Percentiles rank a stretch among this genome's conserved stretches.
Evolutionary conservation across 2,329 filamentous ascomycete species (phyloP).

Genomic region (Metarhizium album): DNA sequence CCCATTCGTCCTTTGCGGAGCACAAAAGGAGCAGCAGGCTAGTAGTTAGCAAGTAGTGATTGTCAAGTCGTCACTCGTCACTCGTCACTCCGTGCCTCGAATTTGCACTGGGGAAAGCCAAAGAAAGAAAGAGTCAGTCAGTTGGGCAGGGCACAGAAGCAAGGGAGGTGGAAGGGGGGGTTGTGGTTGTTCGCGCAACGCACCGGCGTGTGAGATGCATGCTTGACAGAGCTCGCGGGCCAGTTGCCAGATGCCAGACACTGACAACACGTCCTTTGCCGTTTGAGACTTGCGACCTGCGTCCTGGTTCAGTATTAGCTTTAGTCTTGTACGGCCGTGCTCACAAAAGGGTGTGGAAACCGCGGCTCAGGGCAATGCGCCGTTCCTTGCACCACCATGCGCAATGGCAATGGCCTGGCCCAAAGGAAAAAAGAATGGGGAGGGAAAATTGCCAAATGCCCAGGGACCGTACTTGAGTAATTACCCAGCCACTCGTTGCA

Average conservation of each 20-base stretch:
- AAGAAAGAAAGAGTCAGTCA: no score
- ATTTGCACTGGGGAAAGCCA: neutral
- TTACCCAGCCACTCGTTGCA: slow-evolving; percentile 6
- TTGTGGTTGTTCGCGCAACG: neutral
- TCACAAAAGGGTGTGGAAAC: neutral
- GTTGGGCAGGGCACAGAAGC: slow-evolving; percentile 6
- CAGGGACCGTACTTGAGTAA: slow-evolving; percentile 8
- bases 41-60: slow-evolving; percentile 3
- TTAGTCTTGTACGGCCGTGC: neutral
- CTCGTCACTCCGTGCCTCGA: neutral
- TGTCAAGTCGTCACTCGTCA: slow-evolving; percentile 3
- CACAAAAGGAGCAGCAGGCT: slow-evolving; percentile 1
- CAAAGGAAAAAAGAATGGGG: slow-evolving; percentile 5
- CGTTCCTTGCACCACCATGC: neutral
- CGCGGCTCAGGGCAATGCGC: neutral
- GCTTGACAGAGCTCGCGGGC: neutral
- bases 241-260: no score
- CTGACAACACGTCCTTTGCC: neutral
- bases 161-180: slow-evolving; percentile 1
- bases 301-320: no score
- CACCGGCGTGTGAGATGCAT: neutral
- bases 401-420: neutral
- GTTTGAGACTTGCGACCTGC: neutral
- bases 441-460: slow-evolving; percentile 5
- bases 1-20: neutral